phyloP scores from a whole-genome alignment of 2,329 filamentous ascomycete genomes.

The Bipolaris bicolor region DNA sequence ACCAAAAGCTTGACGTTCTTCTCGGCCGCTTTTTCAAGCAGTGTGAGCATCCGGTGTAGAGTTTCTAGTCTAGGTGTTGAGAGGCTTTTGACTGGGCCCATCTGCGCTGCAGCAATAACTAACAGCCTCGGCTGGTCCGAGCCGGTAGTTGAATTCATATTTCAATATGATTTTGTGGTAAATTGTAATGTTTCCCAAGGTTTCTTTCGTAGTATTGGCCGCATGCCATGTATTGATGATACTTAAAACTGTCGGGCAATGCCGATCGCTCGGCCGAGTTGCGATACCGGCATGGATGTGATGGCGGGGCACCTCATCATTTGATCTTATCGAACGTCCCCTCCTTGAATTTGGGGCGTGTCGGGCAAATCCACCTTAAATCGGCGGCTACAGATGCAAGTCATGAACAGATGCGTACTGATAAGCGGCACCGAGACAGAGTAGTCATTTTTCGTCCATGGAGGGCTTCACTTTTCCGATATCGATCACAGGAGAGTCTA shows the following conservation, averaged over 20 bases:
- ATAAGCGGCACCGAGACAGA: not conserved
- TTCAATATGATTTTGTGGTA: not conserved
- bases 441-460: not conserved
- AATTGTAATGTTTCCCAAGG: not conserved
- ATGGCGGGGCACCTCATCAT: not conserved
- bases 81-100: not conserved
- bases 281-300: not conserved
- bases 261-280: not conserved
- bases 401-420: not conserved
- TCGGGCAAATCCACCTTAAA: not conserved
- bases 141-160: not conserved
- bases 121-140: not conserved
- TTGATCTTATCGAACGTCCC: not conserved
- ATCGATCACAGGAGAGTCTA: not conserved
- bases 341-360: not conserved
- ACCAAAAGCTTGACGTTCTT: not conserved
- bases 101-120: not conserved
- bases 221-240: not conserved
- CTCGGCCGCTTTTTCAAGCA: not conserved
- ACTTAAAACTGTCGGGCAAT: not conserved
- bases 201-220: not conserved
- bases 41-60: not conserved
- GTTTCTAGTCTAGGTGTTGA: not conserved
- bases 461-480: not conserved
- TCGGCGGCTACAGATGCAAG: not conserved